phyloP scores from a whole-genome alignment of 2,329 filamentous ascomycete species.

The Cadophora sp. region DNA sequence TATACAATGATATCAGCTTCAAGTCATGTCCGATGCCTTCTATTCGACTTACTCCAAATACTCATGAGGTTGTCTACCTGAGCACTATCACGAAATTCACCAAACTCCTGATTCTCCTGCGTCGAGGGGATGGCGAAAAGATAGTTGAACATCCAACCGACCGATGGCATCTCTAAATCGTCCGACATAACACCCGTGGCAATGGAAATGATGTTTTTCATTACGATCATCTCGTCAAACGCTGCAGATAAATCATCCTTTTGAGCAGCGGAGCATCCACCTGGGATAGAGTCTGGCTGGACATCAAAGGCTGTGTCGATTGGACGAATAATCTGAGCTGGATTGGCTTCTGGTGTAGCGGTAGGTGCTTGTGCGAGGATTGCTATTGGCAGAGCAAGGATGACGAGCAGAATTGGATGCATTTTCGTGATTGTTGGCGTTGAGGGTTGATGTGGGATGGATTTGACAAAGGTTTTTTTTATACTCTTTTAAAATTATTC shows the following conservation, averaged over 20 bases:
- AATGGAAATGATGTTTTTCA: neutral
- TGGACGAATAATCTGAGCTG: neutral
- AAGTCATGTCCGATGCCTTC: neutral
- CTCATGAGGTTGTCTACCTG: neutral
- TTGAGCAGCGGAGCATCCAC: neutral
- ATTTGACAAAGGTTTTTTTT: too few relatives aligned
- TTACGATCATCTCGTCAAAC: neutral
- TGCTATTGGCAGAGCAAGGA: neutral
- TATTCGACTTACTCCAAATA: neutral
- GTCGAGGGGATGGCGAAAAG: conserved; percentile 7
- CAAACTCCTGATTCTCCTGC: conserved; percentile 3
- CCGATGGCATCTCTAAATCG: neutral
- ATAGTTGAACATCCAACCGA: conserved; percentile 13
- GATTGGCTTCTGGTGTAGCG: neutral
- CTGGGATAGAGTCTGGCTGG: neutral
- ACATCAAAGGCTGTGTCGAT: conserved; percentile 10
- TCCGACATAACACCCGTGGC: neutral
- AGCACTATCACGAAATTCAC: neutral
- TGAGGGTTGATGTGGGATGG: too few relatives aligned
- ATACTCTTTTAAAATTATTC: too few relatives aligned
- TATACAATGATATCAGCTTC: neutral
- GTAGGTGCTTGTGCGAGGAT: neutral
- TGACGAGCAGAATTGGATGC: neutral
- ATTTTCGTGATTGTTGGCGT: too few relatives aligned
- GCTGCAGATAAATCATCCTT: neutral